phyloP scores from a whole-genome alignment of 352 stramenopile genomes.

The Globisporangium radiosum region DNA sequence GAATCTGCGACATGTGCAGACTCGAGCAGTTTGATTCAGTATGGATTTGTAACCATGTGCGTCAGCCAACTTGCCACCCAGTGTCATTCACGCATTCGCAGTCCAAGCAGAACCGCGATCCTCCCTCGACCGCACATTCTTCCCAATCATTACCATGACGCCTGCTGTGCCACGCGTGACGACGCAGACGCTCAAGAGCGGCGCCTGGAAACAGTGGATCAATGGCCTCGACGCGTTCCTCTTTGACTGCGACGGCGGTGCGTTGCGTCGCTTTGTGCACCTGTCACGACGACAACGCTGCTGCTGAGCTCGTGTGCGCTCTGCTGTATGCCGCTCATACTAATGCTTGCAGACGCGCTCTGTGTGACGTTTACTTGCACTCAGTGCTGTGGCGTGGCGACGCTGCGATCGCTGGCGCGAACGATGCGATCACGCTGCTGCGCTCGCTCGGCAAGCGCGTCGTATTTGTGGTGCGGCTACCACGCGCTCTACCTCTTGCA shows the following conservation, averaged over 20 bases:
- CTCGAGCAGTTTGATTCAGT: neutral
- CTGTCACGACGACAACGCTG: neutral
- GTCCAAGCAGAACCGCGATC: constrained; percentile 5
- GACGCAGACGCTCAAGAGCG: constrained; percentile 27
- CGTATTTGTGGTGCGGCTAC: constrained; percentile 62
- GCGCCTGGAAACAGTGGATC: constrained; percentile 55
- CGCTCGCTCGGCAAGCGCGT: constrained; percentile 75
- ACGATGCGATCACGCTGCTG: constrained; percentile 53
- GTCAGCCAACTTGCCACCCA: neutral
- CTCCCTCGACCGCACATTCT: neutral
- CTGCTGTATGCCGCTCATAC: neutral
- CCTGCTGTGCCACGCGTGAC: constrained; percentile 16
- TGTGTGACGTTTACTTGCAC: neutral
- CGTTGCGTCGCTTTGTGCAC: neutral
- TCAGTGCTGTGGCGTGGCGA: constrained; percentile 67
- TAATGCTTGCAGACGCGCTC: neutral
- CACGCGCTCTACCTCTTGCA: neutral
- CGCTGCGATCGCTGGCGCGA: constrained; percentile 54
- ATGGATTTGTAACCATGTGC: neutral
- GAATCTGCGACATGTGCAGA: too few species aligned
- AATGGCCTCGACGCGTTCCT: constrained; percentile 62
- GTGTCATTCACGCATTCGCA: neutral
- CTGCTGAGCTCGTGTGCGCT: neutral
- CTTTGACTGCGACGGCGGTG: constrained; percentile 81
- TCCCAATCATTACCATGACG: constrained; percentile 3